phyloP scores from a whole-genome alignment of 305 asterid species.

The Solanum aculeatissimum region DNA sequence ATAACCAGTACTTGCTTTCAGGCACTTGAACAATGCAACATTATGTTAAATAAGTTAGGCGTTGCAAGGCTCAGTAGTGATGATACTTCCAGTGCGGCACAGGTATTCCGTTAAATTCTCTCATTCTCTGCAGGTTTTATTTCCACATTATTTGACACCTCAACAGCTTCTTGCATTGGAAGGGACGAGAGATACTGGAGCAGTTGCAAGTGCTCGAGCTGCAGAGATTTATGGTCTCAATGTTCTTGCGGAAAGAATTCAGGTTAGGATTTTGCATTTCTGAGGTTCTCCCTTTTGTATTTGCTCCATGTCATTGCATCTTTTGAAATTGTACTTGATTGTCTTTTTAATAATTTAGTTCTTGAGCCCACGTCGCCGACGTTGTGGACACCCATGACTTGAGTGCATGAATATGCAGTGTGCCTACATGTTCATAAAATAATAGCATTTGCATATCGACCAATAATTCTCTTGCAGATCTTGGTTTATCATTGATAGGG shows the following conservation, averaged over 20 bases:
- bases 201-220: constrained; percentile 75
- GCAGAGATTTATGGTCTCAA: constrained; percentile 73
- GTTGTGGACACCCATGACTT: neutral
- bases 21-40: constrained; percentile 73
- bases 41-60: constrained; percentile 35
- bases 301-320: neutral
- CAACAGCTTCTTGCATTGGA: constrained; percentile 52
- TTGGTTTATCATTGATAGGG: neutral
- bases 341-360: neutral
- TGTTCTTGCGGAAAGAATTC: constrained; percentile 62
- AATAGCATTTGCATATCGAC: neutral
- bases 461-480: neutral
- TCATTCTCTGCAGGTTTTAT: neutral
- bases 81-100: constrained; percentile 79
- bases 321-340: neutral
- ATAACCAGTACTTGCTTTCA: constrained; percentile 9
- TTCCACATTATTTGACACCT: constrained; percentile 14
- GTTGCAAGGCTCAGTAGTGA: constrained; percentile 35
- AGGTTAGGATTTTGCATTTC: constrained; percentile 25
- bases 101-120: constrained; percentile 30
- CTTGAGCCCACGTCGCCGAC: neutral
- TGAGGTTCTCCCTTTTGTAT: neutral
- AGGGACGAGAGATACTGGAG: constrained; percentile 59
- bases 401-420: neutral
- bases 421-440: neutral